These are phyloP conservation scores for Aspergillus vadensis DNA, from an alignment of 2,329 filamentous ascomycete genomes.

Conservation along the genomic window DNA sequence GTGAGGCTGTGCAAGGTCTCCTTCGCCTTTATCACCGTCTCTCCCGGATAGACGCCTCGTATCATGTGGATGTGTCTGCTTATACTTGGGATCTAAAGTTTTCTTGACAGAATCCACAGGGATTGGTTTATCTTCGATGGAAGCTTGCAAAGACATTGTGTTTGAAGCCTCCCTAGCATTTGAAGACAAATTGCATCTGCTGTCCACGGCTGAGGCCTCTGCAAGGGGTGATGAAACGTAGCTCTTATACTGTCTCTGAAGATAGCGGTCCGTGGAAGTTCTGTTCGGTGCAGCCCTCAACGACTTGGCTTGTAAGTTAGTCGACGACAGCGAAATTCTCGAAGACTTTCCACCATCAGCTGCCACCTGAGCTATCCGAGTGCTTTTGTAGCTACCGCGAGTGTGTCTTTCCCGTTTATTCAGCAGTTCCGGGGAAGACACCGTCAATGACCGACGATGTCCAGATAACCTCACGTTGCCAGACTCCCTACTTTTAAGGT, in stretches of 20 bases:
- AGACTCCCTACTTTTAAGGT: conserved; percentile 20
- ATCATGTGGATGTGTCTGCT: background rate
- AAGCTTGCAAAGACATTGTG: background rate
- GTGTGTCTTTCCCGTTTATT: conserved; percentile 1
- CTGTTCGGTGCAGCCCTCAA: conserved; percentile 1
- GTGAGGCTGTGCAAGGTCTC: background rate
- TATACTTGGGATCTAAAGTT: background rate
- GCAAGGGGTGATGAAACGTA: conserved; percentile 40
- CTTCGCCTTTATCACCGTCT: background rate
- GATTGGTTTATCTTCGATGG: background rate
- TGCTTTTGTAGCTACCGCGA: background rate
- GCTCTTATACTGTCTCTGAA: conserved; percentile 20
- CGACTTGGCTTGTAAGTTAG: background rate
- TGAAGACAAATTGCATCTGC: conserved; percentile 7
- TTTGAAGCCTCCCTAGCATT: background rate
- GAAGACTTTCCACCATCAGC: background rate
- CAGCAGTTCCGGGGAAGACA: conserved; percentile 2
- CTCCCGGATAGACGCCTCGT: too few relatives aligned
- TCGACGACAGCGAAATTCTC: background rate
- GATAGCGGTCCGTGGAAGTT: conserved; percentile 10
- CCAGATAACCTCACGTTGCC: background rate
- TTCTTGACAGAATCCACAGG: background rate
- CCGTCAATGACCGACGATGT: background rate
- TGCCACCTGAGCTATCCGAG: background rate
- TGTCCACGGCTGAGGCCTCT: conserved; percentile 23